phyloP scores from a whole-genome alignment of 306 rosid genomes.

The Trichosanthes truncata region DNA sequence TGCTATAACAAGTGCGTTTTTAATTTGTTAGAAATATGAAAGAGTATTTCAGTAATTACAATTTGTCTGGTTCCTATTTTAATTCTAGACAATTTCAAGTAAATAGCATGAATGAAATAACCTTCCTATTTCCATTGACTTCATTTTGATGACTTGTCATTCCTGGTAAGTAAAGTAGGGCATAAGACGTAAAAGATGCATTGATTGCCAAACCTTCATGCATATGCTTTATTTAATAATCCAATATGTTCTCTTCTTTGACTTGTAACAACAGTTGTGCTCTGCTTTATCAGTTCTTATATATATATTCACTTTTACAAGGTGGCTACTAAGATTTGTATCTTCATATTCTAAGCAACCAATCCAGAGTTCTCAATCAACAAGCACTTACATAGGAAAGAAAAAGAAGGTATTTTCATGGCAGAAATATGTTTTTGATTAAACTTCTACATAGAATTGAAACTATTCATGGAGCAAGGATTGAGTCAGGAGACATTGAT shows the following conservation, averaged over 20 bases:
- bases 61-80: no score
- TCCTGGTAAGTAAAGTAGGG: no score
- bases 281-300: neutral
- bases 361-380: neutral
- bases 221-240: neutral
- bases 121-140: no score
- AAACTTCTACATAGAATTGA: neutral
- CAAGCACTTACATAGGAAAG: neutral
- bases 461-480: conserved; percentile 35
- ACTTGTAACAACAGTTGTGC: neutral
- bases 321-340: neutral
- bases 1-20: no score
- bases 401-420: neutral
- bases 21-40: no score
- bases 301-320: neutral
- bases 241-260: neutral
- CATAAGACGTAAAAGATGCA: no score
- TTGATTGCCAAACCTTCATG: neutral
- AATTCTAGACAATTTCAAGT: no score
- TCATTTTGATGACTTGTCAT: no score
- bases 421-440: neutral
- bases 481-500: conserved; percentile 95
- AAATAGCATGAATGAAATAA: no score
- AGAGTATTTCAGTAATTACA: no score
- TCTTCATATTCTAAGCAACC: neutral